Percentiles rank a stretch among this genome's conserved stretches.
phyloP scores from a whole-genome alignment of 2,329 filamentous ascomycete species.

The Mycosphaerella sp. region DNA sequence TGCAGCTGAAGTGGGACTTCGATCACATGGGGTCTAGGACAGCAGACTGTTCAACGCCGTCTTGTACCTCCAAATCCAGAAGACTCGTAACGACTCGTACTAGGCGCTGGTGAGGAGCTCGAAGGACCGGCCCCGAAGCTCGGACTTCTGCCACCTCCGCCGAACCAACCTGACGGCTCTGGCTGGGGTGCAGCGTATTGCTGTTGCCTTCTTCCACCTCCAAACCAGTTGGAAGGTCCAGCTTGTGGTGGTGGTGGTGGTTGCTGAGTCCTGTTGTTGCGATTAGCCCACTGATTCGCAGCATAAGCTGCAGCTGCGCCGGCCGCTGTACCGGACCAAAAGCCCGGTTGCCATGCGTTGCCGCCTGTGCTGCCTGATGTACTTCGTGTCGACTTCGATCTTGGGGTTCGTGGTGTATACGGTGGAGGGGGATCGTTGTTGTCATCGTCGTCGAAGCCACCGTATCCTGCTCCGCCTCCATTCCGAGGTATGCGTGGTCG shows the following conservation, averaged over 20 bases:
- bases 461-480: constrained; percentile 39
- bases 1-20: too few relatives aligned
- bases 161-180: constrained; percentile 15
- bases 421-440: constrained; percentile 50
- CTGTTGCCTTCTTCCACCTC: constrained; percentile 9
- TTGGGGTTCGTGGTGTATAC: constrained; percentile 34
- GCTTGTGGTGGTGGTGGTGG: constrained; percentile 29
- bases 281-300: constrained; percentile 18
- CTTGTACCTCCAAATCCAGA: constrained; percentile 34
- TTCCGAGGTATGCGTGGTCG: constrained; percentile 15
- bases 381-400: constrained; percentile 11
- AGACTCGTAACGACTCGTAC: constrained; percentile 30
- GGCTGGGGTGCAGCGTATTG: neutral
- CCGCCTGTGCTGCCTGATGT: constrained; percentile 9
- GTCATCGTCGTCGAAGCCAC: constrained; percentile 33
- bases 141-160: constrained; percentile 16
- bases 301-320: constrained; percentile 51
- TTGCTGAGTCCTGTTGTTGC: constrained; percentile 19
- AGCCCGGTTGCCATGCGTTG: constrained; percentile 62
- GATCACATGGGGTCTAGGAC: neutral
- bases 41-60: neutral
- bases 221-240: constrained; percentile 31
- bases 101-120: constrained; percentile 20
- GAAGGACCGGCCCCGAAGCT: constrained; percentile 15
- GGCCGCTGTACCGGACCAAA: constrained; percentile 63